Evolutionary conservation across 177 flowering plant genomes (phyloP), one percentile per base, ranked within the genome.

Genomic region (Vitis hybrid): DNA sequence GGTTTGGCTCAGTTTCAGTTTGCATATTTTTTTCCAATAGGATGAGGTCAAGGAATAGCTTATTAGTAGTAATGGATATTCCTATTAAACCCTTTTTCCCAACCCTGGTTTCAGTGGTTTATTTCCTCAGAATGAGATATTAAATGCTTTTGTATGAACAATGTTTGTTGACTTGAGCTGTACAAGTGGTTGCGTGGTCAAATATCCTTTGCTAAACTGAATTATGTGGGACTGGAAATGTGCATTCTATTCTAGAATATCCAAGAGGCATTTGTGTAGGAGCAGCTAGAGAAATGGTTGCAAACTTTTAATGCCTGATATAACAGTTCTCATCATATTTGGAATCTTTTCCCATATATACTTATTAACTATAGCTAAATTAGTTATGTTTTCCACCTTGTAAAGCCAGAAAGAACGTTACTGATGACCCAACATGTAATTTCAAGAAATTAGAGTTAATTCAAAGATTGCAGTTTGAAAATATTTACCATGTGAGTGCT

Each of bases 381-480:
- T 63, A 11, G 66, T 48, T 48, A 48, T 49, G 17, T 48, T 18
- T 18, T 9, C 40, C 30, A 27, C 30, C 17, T 30, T 6, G 13
- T 32, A 40, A 11, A 50, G 4, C 6, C 21, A 11, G n/a, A 62
- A 19, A 27, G 12, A 18, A 21, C 19, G 0, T 27, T 11, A 35
- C 49, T 46, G n/a, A 35, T 48, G 17, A 63, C 52, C 10, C 21
- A 51, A 21, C 18, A 4, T 2, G 27, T 19, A 6, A 65, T 24
- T 19, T 51, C 6, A 13, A 46, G 48, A 64, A 64, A 52, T 66
- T 32, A 55, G 11, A 66, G 11, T 1, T 40, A 9, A 24, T 13
- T 46, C 55, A 27, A 27, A 27, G 30, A 57, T 51, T 49, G 64
- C 69, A 68, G 32, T 18, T 54, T 67, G 55, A 40, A 46, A 48